Evolutionary conservation across 2,329 filamentous ascomycete genomes (phyloP), one percentile per base, ranked within the genome.

Genomic region (Eurotiales sp.): DNA sequence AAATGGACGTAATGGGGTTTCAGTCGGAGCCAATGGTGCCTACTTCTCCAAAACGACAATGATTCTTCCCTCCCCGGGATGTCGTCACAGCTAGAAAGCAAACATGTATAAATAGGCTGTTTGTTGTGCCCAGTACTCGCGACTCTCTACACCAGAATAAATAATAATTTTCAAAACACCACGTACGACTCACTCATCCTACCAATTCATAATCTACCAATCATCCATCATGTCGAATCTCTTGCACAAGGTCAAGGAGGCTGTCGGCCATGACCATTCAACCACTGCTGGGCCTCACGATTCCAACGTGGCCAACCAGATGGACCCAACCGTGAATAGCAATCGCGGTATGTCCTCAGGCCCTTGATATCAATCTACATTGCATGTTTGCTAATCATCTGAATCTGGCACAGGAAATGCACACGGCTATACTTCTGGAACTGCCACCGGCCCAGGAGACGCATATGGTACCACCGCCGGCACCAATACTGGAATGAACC

Each of bases 261-360:
- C 50, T 25, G 44, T 52, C 50, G 42, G 25, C 27, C 34, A 46
- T 25, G 50, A 52, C 44, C 40, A 42, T 23, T 52, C 45, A 34
- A 54, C 54, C 48, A 45, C 52, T 49, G 59, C 58, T 39, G 66
- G 71, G 12, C 71, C 70, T 32, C 69, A 72, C 50, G 57, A 58
- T 8, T 68, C 68, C 17, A 70, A 71, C 21, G 44, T 67, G n/a
- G 62, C 65, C 37, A 74, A 75, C 53, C 71, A 67, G 51, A 37
- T 62, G 4, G 71, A 74, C 52, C 60, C 60, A 37, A 50, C 58
- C n/a, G 55, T 61, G 4, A 62, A 71, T 52, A 66, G 59, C 30
- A 63, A 67, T 46, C 55, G 53, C 22, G 61, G 52, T 45, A 53
- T 45, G 50, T 29, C n/a, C 8, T 40, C 4, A n/a, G n/a, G n/a